A percentile compares a stretch with the other conserved stretches of the same genome.
Evolutionary conservation across 116 monocot species (phyloP).

Genomic region (Dioscorea cayenensis): DNA sequence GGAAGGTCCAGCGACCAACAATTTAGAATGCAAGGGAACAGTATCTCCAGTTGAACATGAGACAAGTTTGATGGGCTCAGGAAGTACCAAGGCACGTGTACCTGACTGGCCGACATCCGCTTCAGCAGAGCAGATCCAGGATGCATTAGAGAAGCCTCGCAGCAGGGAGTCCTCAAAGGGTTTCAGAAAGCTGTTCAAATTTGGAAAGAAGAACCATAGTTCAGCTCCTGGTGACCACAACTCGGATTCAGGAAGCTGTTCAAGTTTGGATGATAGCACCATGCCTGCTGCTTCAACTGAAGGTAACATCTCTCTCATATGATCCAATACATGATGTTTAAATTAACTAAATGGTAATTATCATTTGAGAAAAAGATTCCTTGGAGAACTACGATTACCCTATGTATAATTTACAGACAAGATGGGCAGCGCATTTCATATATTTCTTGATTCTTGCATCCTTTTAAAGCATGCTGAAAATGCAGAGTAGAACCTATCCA

Average conservation of each 20-base stretch:
- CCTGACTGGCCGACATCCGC: conserved; percentile 10
- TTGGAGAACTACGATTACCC: conserved; percentile 69
- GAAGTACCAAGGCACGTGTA: conserved; percentile 25
- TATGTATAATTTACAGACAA: conserved; percentile 24
- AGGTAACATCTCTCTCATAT: conserved; percentile 30
- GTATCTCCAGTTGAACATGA: conserved; percentile 18
- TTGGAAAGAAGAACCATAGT: conserved; percentile 60
- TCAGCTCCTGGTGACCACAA: conserved; percentile 38
- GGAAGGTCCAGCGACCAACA: conserved; percentile 28
- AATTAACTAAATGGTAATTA: conserved; percentile 34
- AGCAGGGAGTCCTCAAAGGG: conserved; percentile 65
- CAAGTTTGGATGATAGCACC: conserved; percentile 28
- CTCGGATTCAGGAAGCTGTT: conserved; percentile 34
- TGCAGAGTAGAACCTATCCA: no score
- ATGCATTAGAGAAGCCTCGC: conserved; percentile 36
- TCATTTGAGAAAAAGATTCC: conserved; percentile 37
- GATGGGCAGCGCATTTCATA: conserved; percentile 28
- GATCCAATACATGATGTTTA: conserved; percentile 9
- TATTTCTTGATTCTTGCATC: background rate
- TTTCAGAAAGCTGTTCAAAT: conserved; percentile 75
- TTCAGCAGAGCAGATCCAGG: conserved; percentile 25
- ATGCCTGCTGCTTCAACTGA: conserved; percentile 33
- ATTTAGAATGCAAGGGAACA: conserved; percentile 5
- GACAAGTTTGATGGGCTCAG: background rate
- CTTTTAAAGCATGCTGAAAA: no score